These are phyloP conservation scores for Ceriops decandra DNA, from an alignment of 345 rosid species.

Conservation along the genomic window DNA sequence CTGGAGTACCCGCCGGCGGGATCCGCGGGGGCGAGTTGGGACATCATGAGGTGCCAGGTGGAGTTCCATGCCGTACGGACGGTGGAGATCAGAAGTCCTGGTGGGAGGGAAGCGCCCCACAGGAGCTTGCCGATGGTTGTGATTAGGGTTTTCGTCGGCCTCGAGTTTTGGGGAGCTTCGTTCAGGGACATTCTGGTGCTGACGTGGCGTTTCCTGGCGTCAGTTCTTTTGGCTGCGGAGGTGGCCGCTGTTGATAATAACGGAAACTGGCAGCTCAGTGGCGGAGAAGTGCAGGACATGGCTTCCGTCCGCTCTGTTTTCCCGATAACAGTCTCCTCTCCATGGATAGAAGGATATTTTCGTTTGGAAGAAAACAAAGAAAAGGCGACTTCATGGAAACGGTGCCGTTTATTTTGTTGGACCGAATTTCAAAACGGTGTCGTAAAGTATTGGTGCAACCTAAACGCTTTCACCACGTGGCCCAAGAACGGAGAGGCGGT, in stretches of 20 bases:
- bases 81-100: constrained; percentile 77
- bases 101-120: constrained; percentile 91
- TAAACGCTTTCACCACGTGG: too few relatives aligned
- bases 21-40: constrained; percentile 89
- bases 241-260: constrained; percentile 1
- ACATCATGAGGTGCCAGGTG: constrained; percentile 86
- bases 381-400: too few relatives aligned
- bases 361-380: too few relatives aligned
- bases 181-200: constrained; percentile 41
- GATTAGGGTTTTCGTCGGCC: constrained; percentile 28
- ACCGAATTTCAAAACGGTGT: too few relatives aligned
- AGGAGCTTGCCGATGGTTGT: constrained; percentile 54
- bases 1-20: constrained; percentile 73
- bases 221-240: background rate
- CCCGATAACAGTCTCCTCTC: background rate
- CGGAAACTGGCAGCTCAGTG: constrained; percentile 19
- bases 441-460: too few relatives aligned
- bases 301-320: background rate
- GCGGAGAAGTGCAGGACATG: constrained; percentile 28
- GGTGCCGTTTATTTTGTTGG: too few relatives aligned
- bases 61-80: constrained; percentile 70
- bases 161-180: constrained; percentile 12
- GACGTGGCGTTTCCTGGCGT: constrained; percentile 14
- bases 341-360: too few relatives aligned
- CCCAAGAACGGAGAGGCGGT: too few relatives aligned